Evolutionary conservation across 257 asterid genomes (phyloP), one percentile per base, ranked within the genome.

Genomic region (Nicotiana paniculata): DNA sequence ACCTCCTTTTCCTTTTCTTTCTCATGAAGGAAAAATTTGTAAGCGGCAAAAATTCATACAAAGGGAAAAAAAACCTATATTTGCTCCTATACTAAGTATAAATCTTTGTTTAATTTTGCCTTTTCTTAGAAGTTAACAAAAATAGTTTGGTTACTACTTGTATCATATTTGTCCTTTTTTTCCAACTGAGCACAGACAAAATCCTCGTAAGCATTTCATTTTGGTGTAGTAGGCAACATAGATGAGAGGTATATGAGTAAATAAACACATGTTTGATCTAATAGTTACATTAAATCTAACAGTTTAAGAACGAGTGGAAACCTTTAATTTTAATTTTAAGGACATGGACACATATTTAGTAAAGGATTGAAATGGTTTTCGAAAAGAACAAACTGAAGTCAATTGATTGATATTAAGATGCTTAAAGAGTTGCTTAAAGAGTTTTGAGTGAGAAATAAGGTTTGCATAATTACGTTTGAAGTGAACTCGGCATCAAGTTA

Each of bases 381-480:
- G 16, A 7, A 48, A 48, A 48, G 43, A 74, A 74, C 62, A 74
- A 74, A 26, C 16, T 51, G 46, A 48, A 15, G 24, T 75, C 61
- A 6, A 13, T 72, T 74, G 15, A 51, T 51, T 4, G 46, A 75
- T 24, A 46, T 13, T 32, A 57, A 55, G 67, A n/a, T 55, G 53
- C 58, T 78, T 48, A 55, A 30, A 2, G 48, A 75, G 15, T 21
- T 78, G 70, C 57, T 78, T 77, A 28, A 35, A 79, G 37, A 54
- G 13, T 57, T 77, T 85, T 80, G 87, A 88, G 90, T 85, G 62
- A 74, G 81, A 68, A 77, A 54, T 53, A 87, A 85, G 91, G 61
- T 84, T 87, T 84, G 93, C 77, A 89, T 90, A 81, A 89, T 90
- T 89, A 89, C 12, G 79, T 59, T 69, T 81, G 28, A 89, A 86